Percentiles rank a stretch among this genome's conserved stretches.
Evolutionary conservation across 129 eudicot genomes (phyloP).

Genomic region (Ambrosia trifida): DNA sequence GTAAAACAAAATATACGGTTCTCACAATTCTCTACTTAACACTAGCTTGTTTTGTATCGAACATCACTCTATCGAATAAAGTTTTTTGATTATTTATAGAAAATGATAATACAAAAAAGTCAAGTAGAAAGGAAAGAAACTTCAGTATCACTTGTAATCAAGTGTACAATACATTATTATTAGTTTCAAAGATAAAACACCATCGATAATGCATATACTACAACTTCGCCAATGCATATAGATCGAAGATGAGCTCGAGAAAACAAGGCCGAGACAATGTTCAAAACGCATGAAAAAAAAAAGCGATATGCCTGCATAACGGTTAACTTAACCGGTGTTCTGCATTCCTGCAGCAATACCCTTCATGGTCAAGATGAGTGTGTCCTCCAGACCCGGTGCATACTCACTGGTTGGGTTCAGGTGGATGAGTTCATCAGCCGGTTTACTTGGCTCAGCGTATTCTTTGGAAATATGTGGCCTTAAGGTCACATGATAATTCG

Average conservation of each 20-base stretch:
- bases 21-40: too few relatives aligned
- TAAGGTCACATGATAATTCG: slow-evolving; percentile 59
- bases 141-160: slow-evolving; percentile 27
- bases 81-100: too few relatives aligned
- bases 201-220: slow-evolving; percentile 29
- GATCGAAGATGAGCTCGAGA: slow-evolving; percentile 31
- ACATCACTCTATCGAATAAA: too few relatives aligned
- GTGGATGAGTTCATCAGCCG: slow-evolving; percentile 78
- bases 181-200: slow-evolving; percentile 25
- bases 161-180: slow-evolving; percentile 21
- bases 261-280: slow-evolving; percentile 29
- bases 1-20: too few relatives aligned
- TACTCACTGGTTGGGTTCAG: slow-evolving; percentile 91
- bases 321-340: slow-evolving; percentile 71
- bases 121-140: neutral
- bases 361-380: slow-evolving; percentile 97
- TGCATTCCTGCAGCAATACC: slow-evolving; percentile 99
- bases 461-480: slow-evolving; percentile 92
- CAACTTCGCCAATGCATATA: slow-evolving; percentile 26
- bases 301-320: neutral
- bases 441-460: slow-evolving; percentile 62
- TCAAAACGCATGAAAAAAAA: slow-evolving; percentile 15
- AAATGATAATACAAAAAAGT: neutral
- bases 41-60: too few relatives aligned
- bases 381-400: slow-evolving; percentile 98